These are phyloP conservation scores for Paramecium primaurelia DNA, from an alignment of 73 alveolate genomes.

Conservation along the genomic window DNA sequence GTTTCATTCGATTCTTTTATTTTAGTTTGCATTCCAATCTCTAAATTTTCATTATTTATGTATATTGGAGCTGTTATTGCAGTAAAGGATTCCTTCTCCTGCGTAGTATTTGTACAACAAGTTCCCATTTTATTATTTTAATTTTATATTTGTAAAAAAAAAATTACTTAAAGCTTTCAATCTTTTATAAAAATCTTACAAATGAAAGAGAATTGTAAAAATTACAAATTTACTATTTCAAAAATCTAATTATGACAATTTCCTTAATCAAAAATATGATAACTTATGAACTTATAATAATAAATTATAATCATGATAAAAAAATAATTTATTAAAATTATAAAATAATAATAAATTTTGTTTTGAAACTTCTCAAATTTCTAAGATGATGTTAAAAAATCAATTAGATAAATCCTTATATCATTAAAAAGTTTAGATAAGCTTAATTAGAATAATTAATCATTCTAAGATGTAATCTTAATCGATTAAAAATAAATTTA, in stretches of 20 bases:
- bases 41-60: neutral
- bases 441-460: neutral
- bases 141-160: neutral
- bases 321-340: neutral
- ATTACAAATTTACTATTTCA: neutral
- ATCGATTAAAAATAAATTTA: too few species aligned
- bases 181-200: neutral
- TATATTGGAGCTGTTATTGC: neutral
- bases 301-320: neutral
- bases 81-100: neutral
- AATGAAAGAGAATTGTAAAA: neutral
- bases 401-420: neutral
- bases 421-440: neutral
- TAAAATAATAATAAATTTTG: too few species aligned
- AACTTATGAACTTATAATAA: neutral
- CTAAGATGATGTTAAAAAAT: neutral
- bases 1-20: slow-evolving; percentile 24
- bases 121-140: neutral
- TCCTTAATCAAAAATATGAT: neutral
- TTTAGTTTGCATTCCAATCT: neutral
- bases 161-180: neutral
- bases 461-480: neutral
- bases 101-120: neutral
- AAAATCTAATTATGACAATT: neutral
- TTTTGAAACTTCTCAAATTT: neutral